These are phyloP conservation scores for Alternaria brassicicola DNA, from an alignment of 2,329 filamentous ascomycete genomes.

Conservation along the genomic window DNA sequence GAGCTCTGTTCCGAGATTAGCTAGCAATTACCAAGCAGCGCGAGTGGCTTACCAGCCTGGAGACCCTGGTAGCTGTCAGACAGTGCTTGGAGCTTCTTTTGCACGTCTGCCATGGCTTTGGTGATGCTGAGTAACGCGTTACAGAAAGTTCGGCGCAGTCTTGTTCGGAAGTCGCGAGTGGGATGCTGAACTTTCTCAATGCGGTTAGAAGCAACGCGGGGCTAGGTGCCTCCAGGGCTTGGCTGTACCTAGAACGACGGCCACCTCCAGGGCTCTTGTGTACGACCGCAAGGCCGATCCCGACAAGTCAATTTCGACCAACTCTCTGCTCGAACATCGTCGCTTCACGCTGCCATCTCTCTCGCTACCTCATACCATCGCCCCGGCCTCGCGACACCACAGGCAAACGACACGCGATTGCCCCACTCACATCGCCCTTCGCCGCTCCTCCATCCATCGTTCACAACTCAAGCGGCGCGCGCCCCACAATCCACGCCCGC, in stretches of 20 bases:
- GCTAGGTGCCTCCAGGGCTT: constrained; percentile 24
- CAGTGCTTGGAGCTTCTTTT: constrained; percentile 79
- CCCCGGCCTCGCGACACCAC: not conserved
- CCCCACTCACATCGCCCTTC: constrained; percentile 3
- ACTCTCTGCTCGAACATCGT: not conserved
- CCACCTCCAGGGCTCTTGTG: not conserved
- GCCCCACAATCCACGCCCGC: constrained; percentile 6
- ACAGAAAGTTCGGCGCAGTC: constrained; percentile 21
- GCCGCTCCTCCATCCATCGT: constrained; percentile 6
- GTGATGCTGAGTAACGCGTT: constrained; percentile 37
- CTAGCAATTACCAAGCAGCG: not conserved
- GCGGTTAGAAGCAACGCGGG: constrained; percentile 33
- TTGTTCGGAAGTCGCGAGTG: constrained; percentile 27
- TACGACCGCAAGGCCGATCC: constrained; percentile 3
- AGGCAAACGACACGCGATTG: constrained; percentile 6
- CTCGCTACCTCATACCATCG: not conserved
- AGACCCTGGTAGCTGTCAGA: constrained; percentile 88
- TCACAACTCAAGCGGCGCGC: not conserved
- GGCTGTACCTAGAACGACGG: constrained; percentile 20
- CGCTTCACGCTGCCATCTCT: not conserved
- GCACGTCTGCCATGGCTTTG: constrained; percentile 59
- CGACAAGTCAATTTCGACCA: not conserved
- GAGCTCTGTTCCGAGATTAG: constrained; percentile 66
- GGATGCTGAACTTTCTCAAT: constrained; percentile 30
- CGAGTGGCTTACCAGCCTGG: constrained; percentile 70